A percentile compares a stretch with the other conserved stretches of the same genome.
phyloP scores from a whole-genome alignment of 2,329 filamentous ascomycete genomes.

The Cladosporium sp. region DNA sequence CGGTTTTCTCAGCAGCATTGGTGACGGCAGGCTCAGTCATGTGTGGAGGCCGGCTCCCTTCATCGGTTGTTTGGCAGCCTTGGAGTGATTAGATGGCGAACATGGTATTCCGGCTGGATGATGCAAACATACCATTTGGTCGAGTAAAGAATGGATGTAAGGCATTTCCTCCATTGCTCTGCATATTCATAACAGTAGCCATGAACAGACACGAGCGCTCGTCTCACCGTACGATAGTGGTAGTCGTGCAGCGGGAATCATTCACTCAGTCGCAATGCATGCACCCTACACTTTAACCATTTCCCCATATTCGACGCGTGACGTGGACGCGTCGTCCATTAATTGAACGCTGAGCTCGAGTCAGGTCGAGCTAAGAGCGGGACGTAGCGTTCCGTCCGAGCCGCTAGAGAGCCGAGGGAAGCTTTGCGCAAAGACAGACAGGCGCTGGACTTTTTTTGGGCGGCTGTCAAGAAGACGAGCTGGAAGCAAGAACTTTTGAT shows the following conservation, averaged over 20 bases:
- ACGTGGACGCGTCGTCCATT: background rate
- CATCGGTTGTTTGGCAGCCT: background rate
- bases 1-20: constrained; percentile 18
- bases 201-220: background rate
- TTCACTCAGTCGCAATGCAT: background rate
- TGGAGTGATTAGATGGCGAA: background rate
- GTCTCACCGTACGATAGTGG: background rate
- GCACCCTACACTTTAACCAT: background rate
- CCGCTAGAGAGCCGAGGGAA: background rate
- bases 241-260: background rate
- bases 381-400: background rate
- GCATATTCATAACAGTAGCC: constrained; percentile 18
- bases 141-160: constrained; percentile 36
- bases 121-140: constrained; percentile 21
- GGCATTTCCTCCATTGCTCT: constrained; percentile 8
- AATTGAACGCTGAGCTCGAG: background rate
- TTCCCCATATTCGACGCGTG: background rate
- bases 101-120: constrained; percentile 2
- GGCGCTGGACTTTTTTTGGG: constrained; percentile 13
- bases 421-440: background rate
- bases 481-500: constrained; percentile 5
- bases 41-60: background rate
- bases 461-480: constrained; percentile 5
- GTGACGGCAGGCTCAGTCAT: background rate
- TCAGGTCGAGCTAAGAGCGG: background rate